Evolutionary conservation across 345 rosid genomes (phyloP).

Genomic region (Combretum micranthum): DNA sequence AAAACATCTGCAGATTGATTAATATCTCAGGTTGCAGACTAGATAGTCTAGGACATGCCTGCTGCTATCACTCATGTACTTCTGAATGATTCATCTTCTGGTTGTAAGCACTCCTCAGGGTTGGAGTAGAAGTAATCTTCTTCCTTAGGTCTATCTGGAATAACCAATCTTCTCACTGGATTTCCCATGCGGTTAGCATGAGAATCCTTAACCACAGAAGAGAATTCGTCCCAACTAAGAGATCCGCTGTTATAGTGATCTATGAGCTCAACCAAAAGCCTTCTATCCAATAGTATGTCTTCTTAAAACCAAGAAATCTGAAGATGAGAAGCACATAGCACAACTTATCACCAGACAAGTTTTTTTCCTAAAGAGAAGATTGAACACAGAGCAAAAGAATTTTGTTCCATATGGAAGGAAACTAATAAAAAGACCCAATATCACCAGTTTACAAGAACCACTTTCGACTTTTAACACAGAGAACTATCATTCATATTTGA

Average conservation of each 20-base stretch:
- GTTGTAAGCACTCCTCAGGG: constrained; percentile 83
- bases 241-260: constrained; percentile 58
- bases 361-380: neutral
- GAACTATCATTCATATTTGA: too few relatives aligned
- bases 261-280: constrained; percentile 72
- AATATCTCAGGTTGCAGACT: constrained; percentile 7
- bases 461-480: too few relatives aligned
- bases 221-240: constrained; percentile 76
- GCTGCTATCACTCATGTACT: constrained; percentile 19
- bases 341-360: neutral
- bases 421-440: too few relatives aligned
- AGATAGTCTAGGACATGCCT: constrained; percentile 9
- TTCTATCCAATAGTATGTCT: constrained; percentile 72
- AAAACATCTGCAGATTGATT: neutral
- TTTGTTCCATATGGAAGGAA: too few relatives aligned
- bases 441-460: too few relatives aligned
- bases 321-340: neutral
- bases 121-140: constrained; percentile 95
- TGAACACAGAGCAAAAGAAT: too few relatives aligned
- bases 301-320: constrained; percentile 89
- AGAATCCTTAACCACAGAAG: constrained; percentile 60
- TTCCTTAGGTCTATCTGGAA: constrained; percentile 79
- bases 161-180: constrained; percentile 49
- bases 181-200: constrained; percentile 71
- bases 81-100: constrained; percentile 29